phyloP scores from a whole-genome alignment of 305 asterid species.

The Solanum hybrid region DNA sequence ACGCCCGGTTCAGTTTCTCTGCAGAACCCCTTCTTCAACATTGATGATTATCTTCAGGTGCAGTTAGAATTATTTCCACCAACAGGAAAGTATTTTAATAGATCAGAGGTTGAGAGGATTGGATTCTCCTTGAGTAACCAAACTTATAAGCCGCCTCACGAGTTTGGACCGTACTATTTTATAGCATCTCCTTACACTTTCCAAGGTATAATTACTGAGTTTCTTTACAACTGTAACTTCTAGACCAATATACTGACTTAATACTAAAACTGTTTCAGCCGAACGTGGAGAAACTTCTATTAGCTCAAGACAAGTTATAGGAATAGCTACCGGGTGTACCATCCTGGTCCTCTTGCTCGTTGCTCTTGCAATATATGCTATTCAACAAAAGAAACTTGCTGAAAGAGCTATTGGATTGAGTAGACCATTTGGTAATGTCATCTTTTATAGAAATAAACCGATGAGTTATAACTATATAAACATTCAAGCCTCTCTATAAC shows the following conservation, averaged over 20 bases:
- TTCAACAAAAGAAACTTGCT: constrained; percentile 74
- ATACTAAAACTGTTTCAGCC: constrained; percentile 28
- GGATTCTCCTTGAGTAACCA: constrained; percentile 80
- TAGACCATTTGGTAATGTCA: constrained; percentile 66
- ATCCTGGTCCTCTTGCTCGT: constrained; percentile 55
- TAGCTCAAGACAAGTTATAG: constrained; percentile 43
- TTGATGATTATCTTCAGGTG: constrained; percentile 84
- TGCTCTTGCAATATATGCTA: constrained; percentile 56
- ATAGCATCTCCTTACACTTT: constrained; percentile 67
- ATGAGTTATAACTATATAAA: not conserved
- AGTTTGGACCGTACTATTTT: constrained; percentile 87
- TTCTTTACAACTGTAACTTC: not conserved
- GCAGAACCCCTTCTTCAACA: constrained; percentile 80
- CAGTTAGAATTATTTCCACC: constrained; percentile 79
- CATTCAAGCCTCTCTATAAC: not conserved
- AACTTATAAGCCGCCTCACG: constrained; percentile 77
- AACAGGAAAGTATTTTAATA: constrained; percentile 45
- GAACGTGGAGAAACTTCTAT: constrained; percentile 34
- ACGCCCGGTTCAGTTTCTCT: constrained; percentile 84
- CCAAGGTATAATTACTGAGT: constrained; percentile 36
- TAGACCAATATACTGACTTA: not conserved
- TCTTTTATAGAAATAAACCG: not conserved
- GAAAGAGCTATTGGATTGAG: constrained; percentile 81
- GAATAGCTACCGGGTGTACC: constrained; percentile 55
- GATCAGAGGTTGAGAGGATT: constrained; percentile 67